These are phyloP conservation scores for Kandelia obovata DNA, from an alignment of 345 rosid species.

Conservation along the genomic window DNA sequence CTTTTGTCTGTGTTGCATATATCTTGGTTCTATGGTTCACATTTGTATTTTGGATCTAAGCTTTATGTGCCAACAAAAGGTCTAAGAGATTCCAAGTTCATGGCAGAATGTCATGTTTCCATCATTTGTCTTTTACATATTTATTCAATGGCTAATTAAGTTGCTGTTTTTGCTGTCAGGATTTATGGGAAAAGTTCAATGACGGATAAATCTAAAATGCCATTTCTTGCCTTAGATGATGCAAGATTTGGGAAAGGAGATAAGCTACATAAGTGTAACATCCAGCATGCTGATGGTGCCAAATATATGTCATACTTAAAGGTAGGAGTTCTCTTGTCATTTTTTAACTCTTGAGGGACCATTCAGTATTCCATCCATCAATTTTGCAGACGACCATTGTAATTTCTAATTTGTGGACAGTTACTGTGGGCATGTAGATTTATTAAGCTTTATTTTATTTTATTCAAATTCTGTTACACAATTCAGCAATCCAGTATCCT, in stretches of 20 bases:
- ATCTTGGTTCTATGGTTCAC: too few relatives aligned
- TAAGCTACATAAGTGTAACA: conserved; percentile 44
- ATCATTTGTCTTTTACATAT: background rate
- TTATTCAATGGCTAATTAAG: conserved; percentile 9
- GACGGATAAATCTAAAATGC: conserved; percentile 40
- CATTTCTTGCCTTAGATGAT: conserved; percentile 35
- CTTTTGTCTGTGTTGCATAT: too few relatives aligned
- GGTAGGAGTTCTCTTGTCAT: conserved; percentile 44
- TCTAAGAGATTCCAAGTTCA: background rate
- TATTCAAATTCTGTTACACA: too few relatives aligned
- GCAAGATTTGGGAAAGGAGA: conserved; percentile 45
- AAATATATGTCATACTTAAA: conserved; percentile 89
- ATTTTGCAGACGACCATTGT: too few relatives aligned
- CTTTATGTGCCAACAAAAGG: background rate
- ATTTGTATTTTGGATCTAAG: background rate
- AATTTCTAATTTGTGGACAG: too few relatives aligned
- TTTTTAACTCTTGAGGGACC: conserved; percentile 8
- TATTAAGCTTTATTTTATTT: too few relatives aligned
- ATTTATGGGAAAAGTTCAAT: conserved; percentile 28
- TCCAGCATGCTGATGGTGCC: conserved; percentile 63
- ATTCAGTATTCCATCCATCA: too few relatives aligned
- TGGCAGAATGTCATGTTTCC: background rate
- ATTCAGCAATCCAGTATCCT: too few relatives aligned
- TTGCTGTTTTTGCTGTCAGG: conserved; percentile 40
- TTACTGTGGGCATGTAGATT: too few relatives aligned